A percentile compares a stretch with the other conserved stretches of the same genome.
Conservation (phyloP, 352 stramenopile species). For the Globisporangium okanoganense region DNA sequence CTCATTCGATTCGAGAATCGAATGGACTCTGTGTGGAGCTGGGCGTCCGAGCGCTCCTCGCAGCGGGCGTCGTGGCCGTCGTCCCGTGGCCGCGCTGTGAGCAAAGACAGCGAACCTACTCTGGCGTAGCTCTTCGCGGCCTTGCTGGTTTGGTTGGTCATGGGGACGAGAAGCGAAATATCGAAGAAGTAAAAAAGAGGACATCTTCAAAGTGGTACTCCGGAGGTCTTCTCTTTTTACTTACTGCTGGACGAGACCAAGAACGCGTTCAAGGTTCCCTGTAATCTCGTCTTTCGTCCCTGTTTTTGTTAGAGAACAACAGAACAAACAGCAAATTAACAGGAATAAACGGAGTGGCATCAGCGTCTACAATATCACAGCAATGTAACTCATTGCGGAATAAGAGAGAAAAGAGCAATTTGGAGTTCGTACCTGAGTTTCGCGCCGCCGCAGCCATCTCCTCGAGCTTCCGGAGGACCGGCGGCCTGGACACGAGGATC, state of each 20-base stretch:
- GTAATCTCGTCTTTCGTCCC: neutral
- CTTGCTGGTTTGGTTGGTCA: no score
- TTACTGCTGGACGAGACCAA: constrained; percentile 10
- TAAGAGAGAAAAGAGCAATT: neutral
- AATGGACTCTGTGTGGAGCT: no score
- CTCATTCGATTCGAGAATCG: no score
- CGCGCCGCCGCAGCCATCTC: constrained; percentile 19
- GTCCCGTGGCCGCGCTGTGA: no score
- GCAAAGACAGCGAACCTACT: no score
- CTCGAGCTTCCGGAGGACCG: constrained; percentile 29
- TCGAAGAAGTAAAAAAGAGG: neutral
- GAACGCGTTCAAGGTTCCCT: constrained; percentile 10
- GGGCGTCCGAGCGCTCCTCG: no score
- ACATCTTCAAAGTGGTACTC: no score
- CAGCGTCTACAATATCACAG: neutral
- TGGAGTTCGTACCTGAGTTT: constrained; percentile 16
- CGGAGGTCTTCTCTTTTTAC: no score
- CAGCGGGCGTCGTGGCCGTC: no score
- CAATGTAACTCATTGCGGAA: neutral
- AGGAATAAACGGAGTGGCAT: neutral
- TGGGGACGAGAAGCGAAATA: neutral
- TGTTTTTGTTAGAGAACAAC: neutral
- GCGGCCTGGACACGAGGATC: constrained; percentile 27
- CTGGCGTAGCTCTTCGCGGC: no score
- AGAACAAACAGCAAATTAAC: neutral